Percentiles rank a stretch among this genome's conserved stretches.
Evolutionary conservation across 2,329 filamentous ascomycete species (phyloP).

Genomic region (Curvularia sp.): DNA sequence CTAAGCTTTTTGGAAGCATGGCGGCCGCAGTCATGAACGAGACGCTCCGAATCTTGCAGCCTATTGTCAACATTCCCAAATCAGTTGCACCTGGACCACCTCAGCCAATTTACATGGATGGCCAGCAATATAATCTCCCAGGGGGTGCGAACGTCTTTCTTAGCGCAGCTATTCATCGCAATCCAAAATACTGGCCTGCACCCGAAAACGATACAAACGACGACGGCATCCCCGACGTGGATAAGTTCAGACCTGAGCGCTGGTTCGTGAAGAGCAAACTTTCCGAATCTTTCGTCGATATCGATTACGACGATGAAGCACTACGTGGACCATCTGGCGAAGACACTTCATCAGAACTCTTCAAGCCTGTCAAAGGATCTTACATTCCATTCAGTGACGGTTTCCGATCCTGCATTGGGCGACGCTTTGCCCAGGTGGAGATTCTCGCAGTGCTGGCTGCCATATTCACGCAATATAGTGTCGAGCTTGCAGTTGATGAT

Average conservation of each 20-base stretch:
- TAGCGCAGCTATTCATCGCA: constrained; percentile 64
- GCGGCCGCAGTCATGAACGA: constrained; percentile 80
- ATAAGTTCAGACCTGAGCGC: constrained; percentile 74
- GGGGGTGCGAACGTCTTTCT: constrained; percentile 64
- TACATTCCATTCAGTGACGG: constrained; percentile 65
- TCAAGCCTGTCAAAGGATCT: constrained; percentile 55
- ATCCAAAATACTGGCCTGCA: constrained; percentile 75
- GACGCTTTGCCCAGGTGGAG: constrained; percentile 64
- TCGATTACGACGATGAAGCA: constrained; percentile 58
- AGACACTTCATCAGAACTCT: constrained; percentile 68
- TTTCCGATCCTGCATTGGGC: constrained; percentile 62
- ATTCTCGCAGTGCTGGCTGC: constrained; percentile 61
- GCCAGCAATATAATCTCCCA: constrained; percentile 65
- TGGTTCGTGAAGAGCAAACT: constrained; percentile 63
- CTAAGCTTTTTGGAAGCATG: constrained; percentile 71
- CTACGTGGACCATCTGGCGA: constrained; percentile 66
- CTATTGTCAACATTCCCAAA: constrained; percentile 77
- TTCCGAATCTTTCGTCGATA: constrained; percentile 43
- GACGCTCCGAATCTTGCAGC: constrained; percentile 74
- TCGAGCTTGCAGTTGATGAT: constrained; percentile 71
- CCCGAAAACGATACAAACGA: constrained; percentile 35
- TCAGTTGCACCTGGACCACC: constrained; percentile 53
- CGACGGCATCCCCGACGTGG: constrained; percentile 59
- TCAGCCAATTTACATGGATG: constrained; percentile 67
- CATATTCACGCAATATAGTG: constrained; percentile 64